Base-by-base conservation (phyloP, 1,284 basidiomycete genomes). In the Singerocomus inundabilis region DNA sequence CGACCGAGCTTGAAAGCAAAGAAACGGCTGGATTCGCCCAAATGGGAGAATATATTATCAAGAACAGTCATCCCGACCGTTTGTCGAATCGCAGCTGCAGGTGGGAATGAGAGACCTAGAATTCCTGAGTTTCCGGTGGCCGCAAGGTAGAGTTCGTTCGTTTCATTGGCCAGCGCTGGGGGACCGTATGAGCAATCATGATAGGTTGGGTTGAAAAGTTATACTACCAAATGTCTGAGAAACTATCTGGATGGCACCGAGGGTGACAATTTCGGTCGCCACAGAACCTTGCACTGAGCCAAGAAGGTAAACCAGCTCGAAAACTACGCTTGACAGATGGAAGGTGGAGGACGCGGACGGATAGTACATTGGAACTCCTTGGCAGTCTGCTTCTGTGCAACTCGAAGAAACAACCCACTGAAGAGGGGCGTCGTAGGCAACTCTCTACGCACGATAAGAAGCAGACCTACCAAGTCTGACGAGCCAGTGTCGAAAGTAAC, bases 41-140 rank as follows among this genome's bases (percentile, higher is more conserved):
- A 61, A 46, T 70, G 64, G 6, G 73, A 64, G 46, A 82, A 72
- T 21, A 82, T 57, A 55, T 80, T 84, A 42, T 77, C 70, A 3
- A 79, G 68, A 16, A 81, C 46, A 9, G 76, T 74, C 12, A 62
- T 66, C 25, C 81, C 81, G 21, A 66, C 55, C 0, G 70, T 74
- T 28, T 67, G 58, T 32, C 70, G 58, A 26, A 83, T 81, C n/a
- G 77, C 67, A 4, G 79, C 77, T 41, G 72, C 68, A 15, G 70
- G 63, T 6, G 78, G 65, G 58, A 83, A 82, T 3, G 75, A 70
- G 30, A 84, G 72, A 6, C 81, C 81, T 26, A 82, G 63, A 31
- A 83, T 79, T 5, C 81, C 81, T 42, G 80, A 81, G 54, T 78
- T 76, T n/a, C 74, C 76, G 1, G 73, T 76, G 15, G 62, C 63